These are phyloP conservation scores for Candida pseudoglaebosa DNA, from an alignment of 805 yeast genomes.

Conservation along the genomic window DNA sequence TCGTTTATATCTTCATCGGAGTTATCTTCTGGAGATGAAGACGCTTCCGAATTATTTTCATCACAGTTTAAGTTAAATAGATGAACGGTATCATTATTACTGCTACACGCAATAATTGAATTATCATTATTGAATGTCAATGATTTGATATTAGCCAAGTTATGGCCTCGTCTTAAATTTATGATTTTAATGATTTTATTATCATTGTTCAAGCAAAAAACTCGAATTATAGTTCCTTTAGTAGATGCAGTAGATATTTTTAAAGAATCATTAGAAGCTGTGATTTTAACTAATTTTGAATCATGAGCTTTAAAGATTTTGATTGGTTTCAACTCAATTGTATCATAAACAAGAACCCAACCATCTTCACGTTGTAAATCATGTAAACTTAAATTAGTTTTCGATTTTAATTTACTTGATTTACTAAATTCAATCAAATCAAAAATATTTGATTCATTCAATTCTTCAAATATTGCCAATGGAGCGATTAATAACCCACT, in stretches of 20 bases:
- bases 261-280: constrained; percentile 22
- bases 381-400: constrained; percentile 18
- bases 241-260: constrained; percentile 39
- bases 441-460: constrained; percentile 10
- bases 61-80: constrained; percentile 24
- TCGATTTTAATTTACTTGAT: constrained; percentile 13
- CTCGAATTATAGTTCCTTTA: constrained; percentile 41
- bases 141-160: constrained; percentile 29
- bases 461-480: constrained; percentile 22
- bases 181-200: constrained; percentile 22
- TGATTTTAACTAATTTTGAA: constrained; percentile 29
- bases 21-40: constrained; percentile 5
- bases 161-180: constrained; percentile 39
- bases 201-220: constrained; percentile 20
- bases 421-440: constrained; percentile 24
- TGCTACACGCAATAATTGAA: constrained; percentile 35
- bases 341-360: constrained; percentile 39
- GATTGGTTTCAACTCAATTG: constrained; percentile 27
- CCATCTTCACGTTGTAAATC: constrained; percentile 30
- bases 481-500: constrained; percentile 37
- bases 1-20: constrained; percentile 34
- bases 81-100: constrained; percentile 40
- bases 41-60: background rate
- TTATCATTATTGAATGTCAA: constrained; percentile 32
- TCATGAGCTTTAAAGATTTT: constrained; percentile 39